phyloP scores from a whole-genome alignment of 163 green algal species.

The Coccomyxa subellipsoidea region DNA sequence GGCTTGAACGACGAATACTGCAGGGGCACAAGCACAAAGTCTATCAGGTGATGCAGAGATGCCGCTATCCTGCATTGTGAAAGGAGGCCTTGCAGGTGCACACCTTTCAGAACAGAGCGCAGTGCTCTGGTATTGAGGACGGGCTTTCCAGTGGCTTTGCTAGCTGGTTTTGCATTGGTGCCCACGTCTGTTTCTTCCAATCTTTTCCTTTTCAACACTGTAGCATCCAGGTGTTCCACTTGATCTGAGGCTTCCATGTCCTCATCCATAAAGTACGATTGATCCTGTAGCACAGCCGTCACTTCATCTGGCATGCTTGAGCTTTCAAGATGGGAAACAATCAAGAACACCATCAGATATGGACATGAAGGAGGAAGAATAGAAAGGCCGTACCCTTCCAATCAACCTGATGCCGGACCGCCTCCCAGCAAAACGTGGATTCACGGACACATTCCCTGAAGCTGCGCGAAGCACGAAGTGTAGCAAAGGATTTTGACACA shows the following conservation, averaged over 20 bases:
- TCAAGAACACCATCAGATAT: neutral
- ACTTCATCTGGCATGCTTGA: neutral
- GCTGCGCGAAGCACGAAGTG: neutral
- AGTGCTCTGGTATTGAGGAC: neutral
- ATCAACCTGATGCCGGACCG: neutral
- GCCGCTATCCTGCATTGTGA: no score
- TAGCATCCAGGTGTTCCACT: neutral
- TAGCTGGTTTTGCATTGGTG: neutral
- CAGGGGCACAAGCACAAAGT: neutral
- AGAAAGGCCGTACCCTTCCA: neutral
- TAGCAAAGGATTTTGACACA: neutral
- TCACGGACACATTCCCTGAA: neutral
- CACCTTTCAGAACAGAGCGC: slow-evolving; percentile 8
- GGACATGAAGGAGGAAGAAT: neutral
- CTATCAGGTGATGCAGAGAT: neutral
- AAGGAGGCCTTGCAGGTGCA: neutral
- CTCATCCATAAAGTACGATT: neutral
- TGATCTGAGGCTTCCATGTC: neutral
- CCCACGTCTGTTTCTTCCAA: neutral
- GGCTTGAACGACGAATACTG: slow-evolving; percentile 24
- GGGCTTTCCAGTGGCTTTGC: neutral
- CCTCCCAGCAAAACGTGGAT: neutral
- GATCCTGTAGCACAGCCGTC: neutral
- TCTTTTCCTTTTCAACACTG: neutral
- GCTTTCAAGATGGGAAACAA: neutral